Conservation (phyloP, 192 early-diverging fungal genomes). For the Entomortierella lignicola region DNA sequence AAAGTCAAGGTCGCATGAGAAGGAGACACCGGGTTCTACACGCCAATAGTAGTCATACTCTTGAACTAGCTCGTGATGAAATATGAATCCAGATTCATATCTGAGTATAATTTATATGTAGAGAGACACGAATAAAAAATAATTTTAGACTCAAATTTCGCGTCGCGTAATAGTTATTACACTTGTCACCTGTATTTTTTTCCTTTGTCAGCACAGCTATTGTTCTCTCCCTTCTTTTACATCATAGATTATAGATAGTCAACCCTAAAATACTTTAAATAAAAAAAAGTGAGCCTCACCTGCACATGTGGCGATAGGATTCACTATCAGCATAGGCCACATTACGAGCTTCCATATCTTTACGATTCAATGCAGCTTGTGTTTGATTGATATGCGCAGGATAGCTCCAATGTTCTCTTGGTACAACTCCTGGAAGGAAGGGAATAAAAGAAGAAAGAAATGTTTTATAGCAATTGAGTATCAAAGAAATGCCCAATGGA, state of each 20-base stretch:
- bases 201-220: too few relatives aligned
- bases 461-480: neutral
- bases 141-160: slow-evolving; percentile 80
- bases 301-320: slow-evolving; percentile 92
- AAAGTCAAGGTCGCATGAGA: slow-evolving; percentile 82
- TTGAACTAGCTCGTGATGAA: slow-evolving; percentile 73
- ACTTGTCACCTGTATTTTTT: too few relatives aligned
- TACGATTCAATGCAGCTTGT: slow-evolving; percentile 64
- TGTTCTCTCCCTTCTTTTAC: too few relatives aligned
- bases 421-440: slow-evolving; percentile 67
- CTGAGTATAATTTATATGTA: too few relatives aligned
- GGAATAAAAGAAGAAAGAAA: neutral
- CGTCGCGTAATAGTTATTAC: too few relatives aligned
- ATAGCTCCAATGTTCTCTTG: slow-evolving; percentile 78
- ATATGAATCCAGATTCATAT: slow-evolving; percentile 83
- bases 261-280: neutral
- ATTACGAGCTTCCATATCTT: slow-evolving; percentile 67
- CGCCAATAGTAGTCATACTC: slow-evolving; percentile 88
- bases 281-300: slow-evolving; percentile 51
- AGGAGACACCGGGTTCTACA: slow-evolving; percentile 84
- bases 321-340: slow-evolving; percentile 81
- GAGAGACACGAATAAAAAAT: slow-evolving; percentile 68
- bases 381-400: slow-evolving; percentile 79
- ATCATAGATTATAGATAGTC: neutral
- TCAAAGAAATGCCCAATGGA: too few relatives aligned